Base-by-base conservation (phyloP, 768 basidiomycete species). In the Hemileccinum rubropunctum region DNA sequence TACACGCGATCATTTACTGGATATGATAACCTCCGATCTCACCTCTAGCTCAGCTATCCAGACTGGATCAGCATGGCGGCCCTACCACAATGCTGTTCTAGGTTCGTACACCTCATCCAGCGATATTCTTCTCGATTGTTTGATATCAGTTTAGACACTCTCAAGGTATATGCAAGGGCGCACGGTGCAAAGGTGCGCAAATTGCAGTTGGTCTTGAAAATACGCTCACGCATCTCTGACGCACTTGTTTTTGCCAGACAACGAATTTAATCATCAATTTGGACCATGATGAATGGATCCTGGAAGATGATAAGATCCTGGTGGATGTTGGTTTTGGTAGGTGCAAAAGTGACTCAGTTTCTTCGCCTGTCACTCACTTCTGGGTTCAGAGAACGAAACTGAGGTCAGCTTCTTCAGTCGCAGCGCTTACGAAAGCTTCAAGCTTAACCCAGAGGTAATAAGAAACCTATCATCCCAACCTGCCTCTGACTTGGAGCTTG, bases 211-310 rank as follows among this genome's bases (percentile, higher is more conserved):
- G 21, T 40, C 32, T 48, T 34, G 34, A 35, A 47, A 48, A 38
- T 40, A 43, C 20, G 11, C 9, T 21, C 13, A 14, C 44, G 34
- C 30, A 45, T 23, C 21, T 21, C 5, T 36, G 14, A 41, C 15
- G 4, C 10, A 12, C 40, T 17, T 20, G 9, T 48, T 42, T 50
- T 43, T 35, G 32, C 14, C 60, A 98, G 95, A 95, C 95, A 1
- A 89, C 89, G 28, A 98, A 99, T 71, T 77, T 99, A 26, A 98
- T 99, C 69, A 98, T 99, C 64, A 99, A 99, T 68, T 79, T 98
- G 50, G 93, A 97, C 62, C 81, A 95, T 61, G 95, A 98, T 50
- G 89, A 92, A 9, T 95, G 93, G 90, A 90, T 98, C 53, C 70
- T 94, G 14, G 71, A 80, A 41, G 83, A 92, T 55, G 85, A 86